Evolutionary conservation across 2,329 filamentous ascomycete genomes (phyloP), one percentile per base, ranked within the genome.

Genomic region (Camptophora hylomeconis): DNA sequence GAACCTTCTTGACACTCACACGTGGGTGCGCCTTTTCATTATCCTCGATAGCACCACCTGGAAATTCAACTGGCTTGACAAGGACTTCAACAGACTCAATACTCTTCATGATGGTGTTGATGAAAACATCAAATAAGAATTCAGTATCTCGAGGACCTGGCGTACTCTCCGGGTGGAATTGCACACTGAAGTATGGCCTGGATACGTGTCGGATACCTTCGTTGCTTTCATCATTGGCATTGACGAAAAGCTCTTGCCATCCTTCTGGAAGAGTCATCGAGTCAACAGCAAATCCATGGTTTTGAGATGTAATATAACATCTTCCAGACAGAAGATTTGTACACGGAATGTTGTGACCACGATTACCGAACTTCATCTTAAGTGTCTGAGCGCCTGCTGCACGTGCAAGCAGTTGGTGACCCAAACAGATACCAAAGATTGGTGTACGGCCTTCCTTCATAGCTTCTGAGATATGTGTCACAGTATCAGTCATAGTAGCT

Each of bases 351-450:
- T 98, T 98, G 66, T 92, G 83, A 23, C 87, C 89, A 49, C 89
- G 82, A 63, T 98, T 98, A 62, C 89, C 89, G 49, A 94, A 98
- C 69, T 95, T 95, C 83, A 98, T 92, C 68, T 98, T 98, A 48
- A 69, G 58, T 1, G 89, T 95, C 25, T 67, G 67, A 25, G 86
- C 87, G 31, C 87, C 87, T 17, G 84, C 75, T 33, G 87, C 84
- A 45, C 84, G 72, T 30, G 87, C 84, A 29, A 95, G 73, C 44
- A 95, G 68, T 60, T 95, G 87, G 55, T 95, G 87, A 33, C 87
- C 87, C 45, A 95, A 61, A 63, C 87, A 95, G 51, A 95, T 95
- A 63, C 87, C 87, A 45, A 95, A 94, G 39, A 95, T 78, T 5
- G 87, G 87, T 5, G 76, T 87, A 44, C 75, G 71, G 44, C 78